phyloP scores from a whole-genome alignment of 768 basidiomycete species.

The Piloderma croceum region DNA sequence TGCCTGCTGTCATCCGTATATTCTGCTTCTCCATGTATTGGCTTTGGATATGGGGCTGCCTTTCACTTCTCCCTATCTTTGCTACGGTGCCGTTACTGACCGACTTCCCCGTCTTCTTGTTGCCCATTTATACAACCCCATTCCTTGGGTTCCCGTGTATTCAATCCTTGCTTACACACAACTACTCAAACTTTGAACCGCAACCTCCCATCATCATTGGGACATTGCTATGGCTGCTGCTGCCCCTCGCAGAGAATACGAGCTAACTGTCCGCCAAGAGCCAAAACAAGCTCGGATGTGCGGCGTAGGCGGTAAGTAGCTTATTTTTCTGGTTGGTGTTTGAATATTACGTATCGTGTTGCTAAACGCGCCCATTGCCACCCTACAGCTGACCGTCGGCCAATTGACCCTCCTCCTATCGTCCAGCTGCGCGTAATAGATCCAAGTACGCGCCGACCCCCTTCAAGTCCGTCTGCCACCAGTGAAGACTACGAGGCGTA shows the following conservation, averaged over 20 bases:
- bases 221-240: too few relatives aligned
- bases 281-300: constrained; percentile 92
- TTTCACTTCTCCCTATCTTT: too few relatives aligned
- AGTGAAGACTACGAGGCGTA: not conserved
- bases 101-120: too few relatives aligned
- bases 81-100: too few relatives aligned
- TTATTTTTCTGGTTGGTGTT: constrained; percentile 11
- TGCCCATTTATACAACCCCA: too few relatives aligned
- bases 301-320: constrained; percentile 77
- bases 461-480: not conserved
- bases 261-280: constrained; percentile 82
- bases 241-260: constrained; percentile 59
- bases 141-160: too few relatives aligned
- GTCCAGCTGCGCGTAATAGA: constrained; percentile 90
- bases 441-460: constrained; percentile 33
- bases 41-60: too few relatives aligned
- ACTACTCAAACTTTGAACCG: too few relatives aligned
- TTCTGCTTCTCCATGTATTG: too few relatives aligned
- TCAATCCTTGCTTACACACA: too few relatives aligned
- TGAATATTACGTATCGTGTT: not conserved
- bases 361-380: not conserved
- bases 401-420: constrained; percentile 95
- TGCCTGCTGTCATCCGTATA: too few relatives aligned
- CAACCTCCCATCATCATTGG: too few relatives aligned
- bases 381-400: constrained; percentile 78